These are phyloP conservation scores for Oenanthe javanica DNA, from an alignment of 140 eudicot species.

Conservation along the genomic window DNA sequence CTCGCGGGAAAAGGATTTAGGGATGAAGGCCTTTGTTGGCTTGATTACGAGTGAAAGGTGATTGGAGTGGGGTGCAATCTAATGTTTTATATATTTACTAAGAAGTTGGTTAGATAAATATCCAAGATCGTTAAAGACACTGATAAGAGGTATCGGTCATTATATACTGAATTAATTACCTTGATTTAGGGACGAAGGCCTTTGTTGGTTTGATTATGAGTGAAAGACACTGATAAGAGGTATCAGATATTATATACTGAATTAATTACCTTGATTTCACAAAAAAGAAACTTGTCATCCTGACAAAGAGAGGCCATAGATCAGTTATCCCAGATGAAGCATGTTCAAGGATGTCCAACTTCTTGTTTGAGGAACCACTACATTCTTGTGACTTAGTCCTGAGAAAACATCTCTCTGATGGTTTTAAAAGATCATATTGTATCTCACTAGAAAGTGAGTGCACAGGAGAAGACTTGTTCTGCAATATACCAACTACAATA, in stretches of 20 bases:
- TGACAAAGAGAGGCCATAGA: conserved; percentile 75
- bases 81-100: not conserved
- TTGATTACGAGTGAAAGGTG: not conserved
- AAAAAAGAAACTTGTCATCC: conserved; percentile 73
- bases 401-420: conserved; percentile 44
- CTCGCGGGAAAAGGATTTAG: not conserved
- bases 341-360: conserved; percentile 26
- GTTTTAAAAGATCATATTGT: conserved; percentile 56
- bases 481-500: conserved; percentile 28
- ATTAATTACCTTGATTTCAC: conserved; percentile 51
- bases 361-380: conserved; percentile 29
- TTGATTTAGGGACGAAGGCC: conserved; percentile 4
- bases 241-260: not conserved
- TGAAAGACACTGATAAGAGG: too few species aligned
- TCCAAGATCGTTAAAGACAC: not conserved
- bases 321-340: conserved; percentile 28
- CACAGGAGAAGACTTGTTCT: conserved; percentile 68
- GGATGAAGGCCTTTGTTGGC: not conserved
- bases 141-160: conserved; percentile 29
- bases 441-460: conserved; percentile 45
- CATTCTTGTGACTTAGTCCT: conserved; percentile 26
- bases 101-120: not conserved
- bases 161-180: too few species aligned
- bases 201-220: not conserved
- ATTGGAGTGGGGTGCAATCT: not conserved